Evolutionary conservation across 1,284 basidiomycete species (phyloP).

Genomic region (Vanrija humicola): DNA sequence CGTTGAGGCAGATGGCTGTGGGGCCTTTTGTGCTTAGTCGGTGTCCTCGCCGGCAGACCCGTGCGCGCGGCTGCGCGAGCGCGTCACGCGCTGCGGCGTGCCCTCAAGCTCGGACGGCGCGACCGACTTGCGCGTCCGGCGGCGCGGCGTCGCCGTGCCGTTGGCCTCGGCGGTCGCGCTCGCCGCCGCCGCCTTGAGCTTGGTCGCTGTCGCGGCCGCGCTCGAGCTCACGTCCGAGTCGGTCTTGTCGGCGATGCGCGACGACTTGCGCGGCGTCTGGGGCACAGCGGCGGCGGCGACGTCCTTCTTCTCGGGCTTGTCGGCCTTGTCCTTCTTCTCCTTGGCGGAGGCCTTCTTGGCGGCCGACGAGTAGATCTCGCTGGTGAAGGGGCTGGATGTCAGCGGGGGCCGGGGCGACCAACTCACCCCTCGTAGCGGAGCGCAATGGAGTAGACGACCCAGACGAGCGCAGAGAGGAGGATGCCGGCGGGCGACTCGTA

Average conservation of each 20-base stretch:
- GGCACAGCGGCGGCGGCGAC: conserved; percentile 14
- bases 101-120: conserved; percentile 8
- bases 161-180: neutral
- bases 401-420: neutral
- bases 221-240: conserved; percentile 10
- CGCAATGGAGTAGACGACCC: conserved; percentile 76
- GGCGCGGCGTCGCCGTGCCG: conserved; percentile 12
- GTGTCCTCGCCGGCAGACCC: conserved; percentile 31
- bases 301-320: conserved; percentile 2
- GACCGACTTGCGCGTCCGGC: conserved; percentile 10
- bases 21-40: conserved; percentile 4
- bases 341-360: conserved; percentile 16
- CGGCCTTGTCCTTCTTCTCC: conserved; percentile 15
- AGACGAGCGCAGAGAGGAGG: conserved; percentile 69
- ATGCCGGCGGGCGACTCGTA: conserved; percentile 77
- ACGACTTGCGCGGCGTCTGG: conserved; percentile 19
- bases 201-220: conserved; percentile 7
- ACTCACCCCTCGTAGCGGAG: conserved; percentile 79
- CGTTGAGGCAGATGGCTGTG: conserved; percentile 13
- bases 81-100: conserved; percentile 39
- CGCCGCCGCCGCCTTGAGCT: neutral
- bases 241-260: conserved; percentile 5
- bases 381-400: conserved; percentile 47
- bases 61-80: conserved; percentile 42
- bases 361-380: conserved; percentile 47